phyloP scores from a whole-genome alignment of 257 asterid species.

The Eucommia ulmoides region DNA sequence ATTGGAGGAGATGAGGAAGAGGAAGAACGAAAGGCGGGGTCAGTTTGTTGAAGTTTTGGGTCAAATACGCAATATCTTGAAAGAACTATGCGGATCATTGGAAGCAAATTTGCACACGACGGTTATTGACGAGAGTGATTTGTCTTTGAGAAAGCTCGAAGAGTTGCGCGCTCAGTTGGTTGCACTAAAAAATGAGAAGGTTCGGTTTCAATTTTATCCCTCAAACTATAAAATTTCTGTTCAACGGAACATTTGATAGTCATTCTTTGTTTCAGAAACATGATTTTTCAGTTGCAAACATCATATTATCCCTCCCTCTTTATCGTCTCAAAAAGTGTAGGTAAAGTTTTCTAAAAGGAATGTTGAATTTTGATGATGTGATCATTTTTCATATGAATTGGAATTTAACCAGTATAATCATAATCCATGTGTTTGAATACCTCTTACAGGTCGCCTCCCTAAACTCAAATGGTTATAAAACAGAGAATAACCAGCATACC shows the following conservation, averaged over 20 bases:
- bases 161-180: constrained; percentile 69
- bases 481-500: too few species aligned
- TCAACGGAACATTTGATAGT: too few species aligned
- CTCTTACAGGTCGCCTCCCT: too few species aligned
- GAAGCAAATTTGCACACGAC: constrained; percentile 18
- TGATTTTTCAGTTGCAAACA: not conserved
- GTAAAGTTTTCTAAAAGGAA: constrained; percentile 45
- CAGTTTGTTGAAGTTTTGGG: constrained; percentile 57
- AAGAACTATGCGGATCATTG: constrained; percentile 41
- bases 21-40: constrained; percentile 58
- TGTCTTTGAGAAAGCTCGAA: constrained; percentile 72
- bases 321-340: constrained; percentile 21
- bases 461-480: too few species aligned
- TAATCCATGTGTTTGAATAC: too few species aligned
- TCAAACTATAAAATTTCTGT: not conserved
- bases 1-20: constrained; percentile 82
- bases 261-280: not conserved
- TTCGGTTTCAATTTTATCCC: constrained; percentile 9
- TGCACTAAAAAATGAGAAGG: constrained; percentile 82
- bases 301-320: not conserved
- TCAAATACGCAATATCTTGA: constrained; percentile 57
- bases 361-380: constrained; percentile 57
- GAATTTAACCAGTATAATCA: too few species aligned
- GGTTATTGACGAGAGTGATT: constrained; percentile 58
- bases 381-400: too few species aligned